These are phyloP conservation scores for Acer negundo DNA, from an alignment of 345 rosid genomes.

Conservation along the genomic window DNA sequence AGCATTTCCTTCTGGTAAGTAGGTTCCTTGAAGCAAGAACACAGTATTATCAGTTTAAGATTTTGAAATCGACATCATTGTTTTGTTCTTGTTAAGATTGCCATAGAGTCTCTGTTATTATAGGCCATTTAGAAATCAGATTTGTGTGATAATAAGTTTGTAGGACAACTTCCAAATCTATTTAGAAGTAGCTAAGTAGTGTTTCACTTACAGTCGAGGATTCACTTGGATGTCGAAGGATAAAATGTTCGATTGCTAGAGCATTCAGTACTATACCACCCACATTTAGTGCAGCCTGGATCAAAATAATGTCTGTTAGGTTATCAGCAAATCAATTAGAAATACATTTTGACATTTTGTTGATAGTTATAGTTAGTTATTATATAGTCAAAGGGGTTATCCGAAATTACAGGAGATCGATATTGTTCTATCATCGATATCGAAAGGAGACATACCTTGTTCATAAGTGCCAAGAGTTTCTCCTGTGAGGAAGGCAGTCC, in stretches of 20 bases:
- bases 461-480: constrained; percentile 73
- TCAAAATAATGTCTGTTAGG: not conserved
- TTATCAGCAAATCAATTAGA: not conserved
- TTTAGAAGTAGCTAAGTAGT: not conserved
- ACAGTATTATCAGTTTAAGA: constrained; percentile 10
- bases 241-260: constrained; percentile 86
- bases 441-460: constrained; percentile 50
- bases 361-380: not conserved
- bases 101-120: not conserved
- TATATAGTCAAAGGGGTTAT: no score
- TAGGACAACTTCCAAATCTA: not conserved
- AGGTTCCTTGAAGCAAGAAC: constrained; percentile 42
- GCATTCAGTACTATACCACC: constrained; percentile 93
- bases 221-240: constrained; percentile 81
- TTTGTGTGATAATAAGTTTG: not conserved
- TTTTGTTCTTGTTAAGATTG: not conserved
- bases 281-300: constrained; percentile 75
- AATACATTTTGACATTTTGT: no score
- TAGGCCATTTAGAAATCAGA: no score
- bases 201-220: constrained; percentile 54
- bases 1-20: constrained; percentile 83
- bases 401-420: not conserved
- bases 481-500: constrained; percentile 87
- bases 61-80: not conserved
- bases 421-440: not conserved